Conservation (phyloP, 164 flowering plant species). For the Nelumbo lutea region DNA sequence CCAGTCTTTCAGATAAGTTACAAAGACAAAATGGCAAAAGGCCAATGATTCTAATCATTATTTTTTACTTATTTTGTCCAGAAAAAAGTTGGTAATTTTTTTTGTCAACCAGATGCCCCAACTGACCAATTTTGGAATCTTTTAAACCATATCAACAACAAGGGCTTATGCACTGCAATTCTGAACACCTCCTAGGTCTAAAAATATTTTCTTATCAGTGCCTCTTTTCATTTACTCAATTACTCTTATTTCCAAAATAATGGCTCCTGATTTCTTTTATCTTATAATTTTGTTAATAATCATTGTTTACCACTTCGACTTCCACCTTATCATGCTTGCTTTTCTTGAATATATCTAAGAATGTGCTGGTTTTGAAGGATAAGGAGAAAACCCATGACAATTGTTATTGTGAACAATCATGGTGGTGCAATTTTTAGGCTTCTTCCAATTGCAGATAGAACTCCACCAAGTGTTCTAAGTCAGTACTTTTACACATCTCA, state of each 20-base stretch:
- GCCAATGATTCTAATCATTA: too few relatives aligned
- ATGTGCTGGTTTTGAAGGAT: conserved; percentile 36
- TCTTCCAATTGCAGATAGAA: conserved; percentile 73
- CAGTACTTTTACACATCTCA: conserved; percentile 87
- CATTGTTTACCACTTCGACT: background rate
- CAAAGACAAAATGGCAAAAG: too few relatives aligned
- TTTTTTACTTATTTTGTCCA: too few relatives aligned
- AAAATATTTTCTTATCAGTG: background rate
- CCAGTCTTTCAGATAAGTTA: too few relatives aligned
- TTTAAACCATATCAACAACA: too few relatives aligned
- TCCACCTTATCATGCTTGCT: background rate
- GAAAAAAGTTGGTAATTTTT: too few relatives aligned
- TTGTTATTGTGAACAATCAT: conserved; percentile 78
- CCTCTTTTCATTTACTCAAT: background rate
- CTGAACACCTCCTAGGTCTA: too few relatives aligned
- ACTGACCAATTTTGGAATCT: too few relatives aligned
- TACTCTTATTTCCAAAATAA: background rate
- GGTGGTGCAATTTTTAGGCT: conserved; percentile 98
- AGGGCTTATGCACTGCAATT: too few relatives aligned
- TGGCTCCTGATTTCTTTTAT: background rate
- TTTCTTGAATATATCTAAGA: conserved; percentile 5
- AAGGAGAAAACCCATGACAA: conserved; percentile 70
- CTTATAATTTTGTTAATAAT: background rate
- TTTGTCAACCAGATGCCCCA: too few relatives aligned
- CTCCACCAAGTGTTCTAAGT: conserved; percentile 42